Conservation (phyloP, 495 filamentous ascomycete genomes). For the Podospora tetraspora region DNA sequence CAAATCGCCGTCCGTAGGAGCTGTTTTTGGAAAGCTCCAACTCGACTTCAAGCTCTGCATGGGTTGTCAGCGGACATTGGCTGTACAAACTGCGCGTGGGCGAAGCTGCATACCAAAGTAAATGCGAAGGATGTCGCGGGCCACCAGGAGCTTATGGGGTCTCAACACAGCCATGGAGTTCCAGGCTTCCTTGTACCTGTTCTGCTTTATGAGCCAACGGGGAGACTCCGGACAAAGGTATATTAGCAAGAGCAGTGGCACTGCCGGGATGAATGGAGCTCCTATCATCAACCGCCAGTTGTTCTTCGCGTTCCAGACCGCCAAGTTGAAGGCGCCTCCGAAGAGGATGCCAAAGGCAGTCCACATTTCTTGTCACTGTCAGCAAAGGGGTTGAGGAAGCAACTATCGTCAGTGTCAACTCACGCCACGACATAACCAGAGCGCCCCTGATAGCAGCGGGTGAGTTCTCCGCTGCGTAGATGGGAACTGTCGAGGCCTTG, state of each 20-base stretch:
- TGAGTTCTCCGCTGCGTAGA: slow-evolving; percentile 69
- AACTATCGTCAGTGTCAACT: slow-evolving; percentile 57
- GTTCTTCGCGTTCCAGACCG: background rate
- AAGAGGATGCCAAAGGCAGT: background rate
- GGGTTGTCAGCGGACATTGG: background rate
- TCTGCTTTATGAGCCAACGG: slow-evolving; percentile 73
- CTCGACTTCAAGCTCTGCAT: slow-evolving; percentile 48
- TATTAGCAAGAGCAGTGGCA: slow-evolving; percentile 64
- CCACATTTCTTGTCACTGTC: background rate
- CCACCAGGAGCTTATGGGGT: slow-evolving; percentile 67
- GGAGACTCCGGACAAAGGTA: slow-evolving; percentile 67
- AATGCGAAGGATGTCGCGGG: slow-evolving; percentile 79
- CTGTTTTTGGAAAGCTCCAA: slow-evolving; percentile 52
- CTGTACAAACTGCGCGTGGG: background rate
- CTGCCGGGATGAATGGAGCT: slow-evolving; percentile 67
- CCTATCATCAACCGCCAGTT: slow-evolving; percentile 39
- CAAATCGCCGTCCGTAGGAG: slow-evolving; percentile 48
- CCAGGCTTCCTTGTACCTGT: slow-evolving; percentile 60
- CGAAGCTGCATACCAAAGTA: slow-evolving; percentile 43
- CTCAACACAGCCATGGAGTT: slow-evolving; percentile 61
- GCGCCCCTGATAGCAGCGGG: slow-evolving; percentile 71
- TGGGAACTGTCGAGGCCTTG: slow-evolving; percentile 72
- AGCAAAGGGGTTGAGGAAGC: slow-evolving; percentile 33
- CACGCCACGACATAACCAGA: slow-evolving; percentile 31
- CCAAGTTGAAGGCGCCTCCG: background rate